Evolutionary conservation across 1,284 basidiomycete species (phyloP).

Genomic region (Mycena sp.): DNA sequence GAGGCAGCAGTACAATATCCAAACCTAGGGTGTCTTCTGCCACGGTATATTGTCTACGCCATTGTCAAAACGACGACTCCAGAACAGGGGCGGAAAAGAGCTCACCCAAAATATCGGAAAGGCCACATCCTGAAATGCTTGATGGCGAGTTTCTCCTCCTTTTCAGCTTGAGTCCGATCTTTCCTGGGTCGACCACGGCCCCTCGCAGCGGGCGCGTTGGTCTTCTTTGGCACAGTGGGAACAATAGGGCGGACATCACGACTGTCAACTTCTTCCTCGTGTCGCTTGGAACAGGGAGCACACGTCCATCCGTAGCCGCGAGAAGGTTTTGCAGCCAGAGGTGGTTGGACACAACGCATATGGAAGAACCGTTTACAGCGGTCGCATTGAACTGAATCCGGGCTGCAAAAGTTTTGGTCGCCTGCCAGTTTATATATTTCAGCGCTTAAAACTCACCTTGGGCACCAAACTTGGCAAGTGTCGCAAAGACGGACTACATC

Average conservation of each 20-base stretch:
- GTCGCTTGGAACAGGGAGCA: slow-evolving; percentile 87
- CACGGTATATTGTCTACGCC: slow-evolving; percentile 81
- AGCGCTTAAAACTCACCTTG: slow-evolving; percentile 64
- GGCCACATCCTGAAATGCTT: slow-evolving; percentile 95
- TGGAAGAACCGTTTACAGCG: slow-evolving; percentile 95
- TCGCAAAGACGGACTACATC: slow-evolving; percentile 88
- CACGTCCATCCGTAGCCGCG: slow-evolving; percentile 99
- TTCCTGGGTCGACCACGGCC: slow-evolving; percentile 79
- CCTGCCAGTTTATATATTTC: neutral
- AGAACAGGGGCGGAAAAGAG: slow-evolving; percentile 26
- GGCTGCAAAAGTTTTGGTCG: slow-evolving; percentile 53
- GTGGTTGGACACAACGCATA: slow-evolving; percentile 94
- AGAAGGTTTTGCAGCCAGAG: slow-evolving; percentile 93
- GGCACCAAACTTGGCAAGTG: slow-evolving; percentile 89
- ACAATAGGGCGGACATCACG: slow-evolving; percentile 68
- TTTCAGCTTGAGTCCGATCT: slow-evolving; percentile 71
- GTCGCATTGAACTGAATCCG: slow-evolving; percentile 94
- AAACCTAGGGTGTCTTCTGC: slow-evolving; percentile 91
- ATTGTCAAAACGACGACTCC: slow-evolving; percentile 25
- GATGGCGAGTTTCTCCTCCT: slow-evolving; percentile 79
- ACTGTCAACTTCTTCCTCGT: slow-evolving; percentile 89
- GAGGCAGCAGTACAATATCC: slow-evolving; percentile 38
- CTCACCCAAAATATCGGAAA: slow-evolving; percentile 95
- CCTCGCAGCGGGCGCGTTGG: slow-evolving; percentile 71
- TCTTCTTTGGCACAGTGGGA: slow-evolving; percentile 54